Conservation (phyloP, 192 early-diverging fungal genomes). For the Physocladia obscura region DNA sequence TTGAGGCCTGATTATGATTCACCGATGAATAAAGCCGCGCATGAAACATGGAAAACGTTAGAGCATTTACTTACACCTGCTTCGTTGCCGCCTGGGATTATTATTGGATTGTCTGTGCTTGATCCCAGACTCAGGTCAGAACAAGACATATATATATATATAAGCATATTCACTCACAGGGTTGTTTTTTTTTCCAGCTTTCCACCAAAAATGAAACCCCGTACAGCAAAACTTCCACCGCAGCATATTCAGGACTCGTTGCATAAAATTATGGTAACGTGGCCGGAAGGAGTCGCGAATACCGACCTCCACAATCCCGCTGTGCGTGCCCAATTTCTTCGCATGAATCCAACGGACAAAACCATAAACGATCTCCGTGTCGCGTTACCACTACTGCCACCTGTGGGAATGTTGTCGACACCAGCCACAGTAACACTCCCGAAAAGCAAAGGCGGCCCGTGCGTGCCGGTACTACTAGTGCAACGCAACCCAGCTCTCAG, state of each 20-base stretch:
- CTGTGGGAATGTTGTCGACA: no score
- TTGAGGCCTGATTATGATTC: constrained; percentile 41
- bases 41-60: constrained; percentile 27
- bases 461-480: constrained; percentile 78
- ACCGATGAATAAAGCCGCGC: constrained; percentile 6
- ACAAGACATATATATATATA: no score
- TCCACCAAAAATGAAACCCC: constrained; percentile 41
- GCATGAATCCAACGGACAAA: constrained; percentile 10
- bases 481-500: constrained; percentile 57
- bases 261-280: constrained; percentile 1
- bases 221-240: neutral
- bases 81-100: constrained; percentile 75
- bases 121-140: constrained; percentile 82
- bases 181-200: no score
- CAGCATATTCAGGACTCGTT: neutral
- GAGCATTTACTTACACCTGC: constrained; percentile 59
- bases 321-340: neutral
- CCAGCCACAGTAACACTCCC: constrained; percentile 45
- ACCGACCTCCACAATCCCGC: constrained; percentile 22
- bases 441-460: constrained; percentile 64
- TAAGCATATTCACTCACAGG: no score
- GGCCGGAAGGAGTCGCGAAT: constrained; percentile 29
- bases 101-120: constrained; percentile 73
- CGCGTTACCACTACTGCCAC: no score
- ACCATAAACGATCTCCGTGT: no score